Percentiles rank a stretch among this genome's conserved stretches.
Conservation (phyloP, 2,329 filamentous ascomycete genomes). For the Hypoxylon sp. region DNA sequence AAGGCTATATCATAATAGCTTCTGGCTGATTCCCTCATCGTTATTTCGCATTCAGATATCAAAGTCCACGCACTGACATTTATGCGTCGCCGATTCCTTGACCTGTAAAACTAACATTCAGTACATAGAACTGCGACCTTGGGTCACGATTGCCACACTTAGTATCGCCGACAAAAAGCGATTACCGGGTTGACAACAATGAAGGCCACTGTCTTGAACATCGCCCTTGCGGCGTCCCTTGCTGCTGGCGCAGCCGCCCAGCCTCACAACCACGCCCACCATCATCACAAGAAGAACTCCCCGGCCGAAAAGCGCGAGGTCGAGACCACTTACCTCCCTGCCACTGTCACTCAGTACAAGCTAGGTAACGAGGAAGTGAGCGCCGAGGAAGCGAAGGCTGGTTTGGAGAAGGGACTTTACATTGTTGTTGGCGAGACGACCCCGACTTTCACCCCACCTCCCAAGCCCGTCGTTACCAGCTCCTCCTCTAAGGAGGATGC, state of each 20-base stretch:
- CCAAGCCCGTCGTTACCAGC: conserved; percentile 53
- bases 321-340: conserved; percentile 69
- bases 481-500: conserved; percentile 54
- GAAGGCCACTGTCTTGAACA: conserved; percentile 64
- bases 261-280: conserved; percentile 71
- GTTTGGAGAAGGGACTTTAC: conserved; percentile 80
- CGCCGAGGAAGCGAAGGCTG: conserved; percentile 76
- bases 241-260: conserved; percentile 65
- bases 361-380: conserved; percentile 75
- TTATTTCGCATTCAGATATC: neutral
- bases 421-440: conserved; percentile 73
- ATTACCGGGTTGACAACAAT: conserved; percentile 55
- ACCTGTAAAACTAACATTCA: conserved; percentile 32
- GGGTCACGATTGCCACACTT: conserved; percentile 31
- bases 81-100: conserved; percentile 3
- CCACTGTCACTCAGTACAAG: conserved; percentile 79
- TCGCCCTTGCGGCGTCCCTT: conserved; percentile 68
- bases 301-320: conserved; percentile 66
- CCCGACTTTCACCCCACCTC: conserved; percentile 66
- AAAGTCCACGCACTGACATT: neutral
- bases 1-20: neutral
- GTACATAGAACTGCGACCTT: conserved; percentile 35
- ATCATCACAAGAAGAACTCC: conserved; percentile 70
- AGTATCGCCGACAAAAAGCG: conserved; percentile 29
- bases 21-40: neutral